Percentiles rank a stretch among this genome's conserved stretches.
These are phyloP conservation scores for Yarrowia sp. DNA, from an alignment of 805 yeast species.

Conservation along the genomic window DNA sequence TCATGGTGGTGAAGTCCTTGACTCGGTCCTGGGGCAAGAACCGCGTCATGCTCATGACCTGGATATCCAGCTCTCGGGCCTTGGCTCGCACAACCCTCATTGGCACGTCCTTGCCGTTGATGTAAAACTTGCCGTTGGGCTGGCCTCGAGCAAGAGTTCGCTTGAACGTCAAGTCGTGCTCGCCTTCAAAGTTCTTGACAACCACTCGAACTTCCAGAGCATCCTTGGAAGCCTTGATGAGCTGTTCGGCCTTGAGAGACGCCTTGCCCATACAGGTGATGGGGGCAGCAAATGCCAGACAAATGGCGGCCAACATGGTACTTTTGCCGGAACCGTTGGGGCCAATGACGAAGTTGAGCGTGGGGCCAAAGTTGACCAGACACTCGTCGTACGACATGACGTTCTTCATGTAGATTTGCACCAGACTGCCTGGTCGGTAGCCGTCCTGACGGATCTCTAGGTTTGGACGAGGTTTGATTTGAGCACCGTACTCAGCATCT, in stretches of 20 bases:
- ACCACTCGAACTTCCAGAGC: not conserved
- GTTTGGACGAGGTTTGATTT: not conserved
- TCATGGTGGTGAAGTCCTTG: constrained; percentile 80
- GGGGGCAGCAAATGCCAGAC: constrained; percentile 58
- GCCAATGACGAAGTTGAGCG: constrained; percentile 87
- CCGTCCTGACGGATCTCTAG: constrained; percentile 33
- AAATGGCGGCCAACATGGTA: constrained; percentile 88
- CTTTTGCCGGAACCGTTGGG: constrained; percentile 97
- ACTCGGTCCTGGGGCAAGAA: constrained; percentile 95
- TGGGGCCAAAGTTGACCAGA: constrained; percentile 73
- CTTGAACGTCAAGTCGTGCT: constrained; percentile 39
- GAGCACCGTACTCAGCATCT: not conserved
- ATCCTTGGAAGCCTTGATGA: constrained; percentile 66
- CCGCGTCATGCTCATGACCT: constrained; percentile 87
- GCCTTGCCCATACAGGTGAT: constrained; percentile 16
- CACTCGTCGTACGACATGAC: constrained; percentile 65
- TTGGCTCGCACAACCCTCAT: constrained; percentile 44
- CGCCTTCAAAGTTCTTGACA: constrained; percentile 33
- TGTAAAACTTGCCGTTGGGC: constrained; percentile 36
- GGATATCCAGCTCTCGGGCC: constrained; percentile 61
- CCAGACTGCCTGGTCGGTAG: constrained; percentile 49
- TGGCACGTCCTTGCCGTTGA: constrained; percentile 41
- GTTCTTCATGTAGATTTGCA: constrained; percentile 54
- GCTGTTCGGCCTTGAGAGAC: constrained; percentile 54
- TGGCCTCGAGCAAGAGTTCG: constrained; percentile 36